Base-by-base conservation (phyloP, 257 asterid genomes). In the Primulina huaijiensis region DNA sequence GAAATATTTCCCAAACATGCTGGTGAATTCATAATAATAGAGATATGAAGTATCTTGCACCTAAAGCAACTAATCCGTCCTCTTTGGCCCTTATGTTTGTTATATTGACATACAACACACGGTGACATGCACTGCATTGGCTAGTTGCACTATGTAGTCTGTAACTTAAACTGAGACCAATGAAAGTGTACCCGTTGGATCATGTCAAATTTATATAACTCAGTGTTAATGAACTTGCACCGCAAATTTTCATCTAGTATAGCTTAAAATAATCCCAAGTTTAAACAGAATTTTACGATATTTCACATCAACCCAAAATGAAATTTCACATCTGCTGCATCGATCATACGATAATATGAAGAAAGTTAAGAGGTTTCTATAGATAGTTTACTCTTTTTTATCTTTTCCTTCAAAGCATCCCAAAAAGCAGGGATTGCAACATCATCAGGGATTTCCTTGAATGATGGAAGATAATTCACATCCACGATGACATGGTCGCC, bases 401-500 rank as follows among this genome's bases (percentile, higher is more conserved):
- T 77, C 83, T 81, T 89, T 72, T 84, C 92, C 86, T 88, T 91
- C 46, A 94, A 75, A 72, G 97, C 96, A 65, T 91, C 93, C 97
- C 97, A 91, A 62, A 89, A 89, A 60, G 97, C 92, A 59, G 95
- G 97, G 64, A 94, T 73, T 17, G 99, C 99, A 71, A 84, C 83
- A 65, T 89, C 92, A 75, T 91, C 90, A 0, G 99, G 90, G 37
- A 94, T 88, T 85, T 94, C 99, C 80, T 91, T 94, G 85, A 94
- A 89, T 5, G 99, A 94, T 65, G 99, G 99, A 62, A 94, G 90
- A 76, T 91, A 91, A 82, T 94, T 94, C 75, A 94, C 83, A 78
- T 89, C 99, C 68, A 94, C 97, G 60, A 91, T 89, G 70, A 94
- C 96, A 76, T 94, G 99, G 78, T 91, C 99, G 16, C 97, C 96